phyloP scores from a whole-genome alignment of 2,329 filamentous ascomycete genomes.

The Fusarium pseudocircinatum region DNA sequence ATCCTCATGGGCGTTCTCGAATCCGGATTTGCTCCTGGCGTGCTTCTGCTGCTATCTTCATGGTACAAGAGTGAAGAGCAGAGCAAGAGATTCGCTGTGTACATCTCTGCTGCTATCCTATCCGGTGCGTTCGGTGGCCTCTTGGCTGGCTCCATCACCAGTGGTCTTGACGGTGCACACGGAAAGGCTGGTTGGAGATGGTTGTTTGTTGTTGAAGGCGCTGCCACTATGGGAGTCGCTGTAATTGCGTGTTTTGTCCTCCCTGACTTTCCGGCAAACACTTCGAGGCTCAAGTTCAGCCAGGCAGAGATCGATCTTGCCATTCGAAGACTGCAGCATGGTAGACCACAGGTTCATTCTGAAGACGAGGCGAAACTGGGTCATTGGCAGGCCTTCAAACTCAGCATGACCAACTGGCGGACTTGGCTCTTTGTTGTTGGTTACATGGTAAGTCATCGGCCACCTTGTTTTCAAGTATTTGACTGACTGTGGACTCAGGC shows the following conservation, averaged over 20 bases:
- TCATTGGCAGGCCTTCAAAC: neutral
- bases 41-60: no score
- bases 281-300: neutral
- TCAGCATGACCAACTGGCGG: neutral
- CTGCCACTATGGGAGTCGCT: neutral
- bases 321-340: neutral
- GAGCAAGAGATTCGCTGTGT: no score
- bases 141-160: neutral
- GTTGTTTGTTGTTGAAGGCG: neutral
- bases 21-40: no score
- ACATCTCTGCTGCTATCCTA: neutral
- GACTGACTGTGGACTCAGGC: neutral
- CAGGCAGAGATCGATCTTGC: neutral
- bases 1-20: no score
- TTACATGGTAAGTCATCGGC: neutral
- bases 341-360: neutral
- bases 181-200: neutral
- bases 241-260: neutral
- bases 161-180: neutral
- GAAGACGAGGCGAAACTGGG: neutral
- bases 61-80: no score
- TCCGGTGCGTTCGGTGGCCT: neutral
- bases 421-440: neutral
- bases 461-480: neutral
- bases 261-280: neutral